A percentile compares a stretch with the other conserved stretches of the same genome.
These are phyloP conservation scores for Sporobolomyces pararoseus DNA, from an alignment of 768 basidiomycete species.

Conservation along the genomic window DNA sequence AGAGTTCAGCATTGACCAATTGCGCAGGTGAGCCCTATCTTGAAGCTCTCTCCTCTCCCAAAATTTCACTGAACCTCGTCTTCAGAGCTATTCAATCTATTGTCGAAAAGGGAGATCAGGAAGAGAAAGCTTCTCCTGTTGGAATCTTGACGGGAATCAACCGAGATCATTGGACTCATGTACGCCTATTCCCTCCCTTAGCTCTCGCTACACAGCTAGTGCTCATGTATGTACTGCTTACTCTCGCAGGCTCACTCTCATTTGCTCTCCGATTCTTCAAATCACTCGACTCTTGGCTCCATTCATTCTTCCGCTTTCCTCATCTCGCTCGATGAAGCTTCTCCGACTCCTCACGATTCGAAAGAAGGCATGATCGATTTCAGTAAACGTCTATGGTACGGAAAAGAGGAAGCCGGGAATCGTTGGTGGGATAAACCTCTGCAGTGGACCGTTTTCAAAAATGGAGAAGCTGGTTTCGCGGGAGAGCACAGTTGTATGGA, in stretches of 20 bases:
- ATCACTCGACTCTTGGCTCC: constrained; percentile 64
- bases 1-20: constrained; percentile 66
- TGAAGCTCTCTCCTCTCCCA: neutral
- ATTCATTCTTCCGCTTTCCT: constrained; percentile 87
- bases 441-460: constrained; percentile 86
- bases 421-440: constrained; percentile 91
- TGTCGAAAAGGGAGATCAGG: constrained; percentile 6
- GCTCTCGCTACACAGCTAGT: too few relatives aligned
- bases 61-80: neutral
- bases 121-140: constrained; percentile 48
- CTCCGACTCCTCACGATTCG: constrained; percentile 55
- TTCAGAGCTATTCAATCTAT: constrained; percentile 26
- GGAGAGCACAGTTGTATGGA: constrained; percentile 63
- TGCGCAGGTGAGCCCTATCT: constrained; percentile 59
- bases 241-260: constrained; percentile 43
- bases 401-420: constrained; percentile 70
- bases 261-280: constrained; percentile 53
- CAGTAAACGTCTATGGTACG: constrained; percentile 37
- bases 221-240: too few relatives aligned
- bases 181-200: constrained; percentile 43
- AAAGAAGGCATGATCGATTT: constrained; percentile 21
- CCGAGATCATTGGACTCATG: constrained; percentile 84
- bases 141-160: constrained; percentile 85
- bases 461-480: constrained; percentile 83
- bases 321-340: constrained; percentile 75